Evolutionary conservation across 2,329 filamentous ascomycete genomes (phyloP).

Genomic region (Colletotrichum kahawae): DNA sequence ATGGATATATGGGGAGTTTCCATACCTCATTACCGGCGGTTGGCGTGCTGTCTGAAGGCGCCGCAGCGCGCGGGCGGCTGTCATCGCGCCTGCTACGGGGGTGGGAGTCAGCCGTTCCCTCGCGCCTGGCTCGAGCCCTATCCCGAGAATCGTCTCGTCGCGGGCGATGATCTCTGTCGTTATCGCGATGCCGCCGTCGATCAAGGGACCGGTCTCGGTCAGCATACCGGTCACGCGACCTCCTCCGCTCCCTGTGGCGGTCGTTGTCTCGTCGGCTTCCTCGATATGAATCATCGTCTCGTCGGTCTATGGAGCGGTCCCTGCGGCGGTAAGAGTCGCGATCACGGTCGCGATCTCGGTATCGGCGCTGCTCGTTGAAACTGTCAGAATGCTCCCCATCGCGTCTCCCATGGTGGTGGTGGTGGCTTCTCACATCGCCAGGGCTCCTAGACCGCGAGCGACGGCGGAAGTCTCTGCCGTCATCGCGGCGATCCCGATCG

Average conservation of each 20-base stretch:
- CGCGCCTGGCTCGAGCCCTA: conserved; percentile 66
- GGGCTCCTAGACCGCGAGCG: conserved; percentile 68
- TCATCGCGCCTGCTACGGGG: conserved; percentile 70
- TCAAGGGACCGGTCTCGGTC: conserved; percentile 65
- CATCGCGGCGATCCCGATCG: conserved; percentile 56
- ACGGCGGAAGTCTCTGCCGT: conserved; percentile 56
- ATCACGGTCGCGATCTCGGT: conserved; percentile 59
- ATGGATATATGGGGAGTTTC: neutral
- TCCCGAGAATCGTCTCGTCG: conserved; percentile 79
- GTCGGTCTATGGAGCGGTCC: conserved; percentile 72
- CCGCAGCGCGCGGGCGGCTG: conserved; percentile 58
- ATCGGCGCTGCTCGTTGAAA: conserved; percentile 54
- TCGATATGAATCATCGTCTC: conserved; percentile 70
- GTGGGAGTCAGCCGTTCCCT: conserved; percentile 74
- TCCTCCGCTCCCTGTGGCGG: conserved; percentile 62
- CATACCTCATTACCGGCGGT: conserved; percentile 63
- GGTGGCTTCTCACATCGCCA: conserved; percentile 57
- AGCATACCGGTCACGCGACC: conserved; percentile 65
- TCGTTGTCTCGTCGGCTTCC: conserved; percentile 61
- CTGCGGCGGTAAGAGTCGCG: conserved; percentile 67
- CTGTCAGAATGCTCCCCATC: conserved; percentile 44
- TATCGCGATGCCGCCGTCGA: conserved; percentile 61
- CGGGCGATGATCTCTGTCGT: conserved; percentile 64
- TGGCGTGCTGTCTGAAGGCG: conserved; percentile 51
- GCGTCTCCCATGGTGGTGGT: conserved; percentile 20